These are phyloP conservation scores for Umbelopsis ramanniana DNA, from an alignment of 192 early-diverging fungal genomes.

Conservation along the genomic window DNA sequence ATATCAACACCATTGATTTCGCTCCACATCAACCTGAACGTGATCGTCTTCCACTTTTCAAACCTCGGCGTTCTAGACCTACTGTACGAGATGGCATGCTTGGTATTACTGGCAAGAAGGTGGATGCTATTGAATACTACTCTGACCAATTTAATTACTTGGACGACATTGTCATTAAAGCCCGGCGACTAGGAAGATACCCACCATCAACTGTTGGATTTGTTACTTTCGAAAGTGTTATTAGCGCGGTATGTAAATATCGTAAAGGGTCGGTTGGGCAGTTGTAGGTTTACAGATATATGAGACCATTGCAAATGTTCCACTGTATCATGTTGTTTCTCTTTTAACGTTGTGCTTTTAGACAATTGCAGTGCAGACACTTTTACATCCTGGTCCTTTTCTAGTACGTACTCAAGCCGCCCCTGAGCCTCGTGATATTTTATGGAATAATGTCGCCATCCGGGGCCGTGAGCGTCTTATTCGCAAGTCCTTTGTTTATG, in stretches of 20 bases:
- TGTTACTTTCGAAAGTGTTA: slow-evolving; percentile 78
- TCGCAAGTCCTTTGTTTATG: slow-evolving; percentile 56
- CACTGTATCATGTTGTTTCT: no score
- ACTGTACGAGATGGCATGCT: slow-evolving; percentile 48
- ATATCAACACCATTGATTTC: slow-evolving; percentile 26
- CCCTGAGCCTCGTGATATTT: slow-evolving; percentile 78
- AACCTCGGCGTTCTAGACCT: slow-evolving; percentile 34
- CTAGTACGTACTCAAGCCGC: slow-evolving; percentile 63
- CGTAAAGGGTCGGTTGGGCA: no score
- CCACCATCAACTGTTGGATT: slow-evolving; percentile 67
- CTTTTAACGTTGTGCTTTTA: slow-evolving; percentile 1
- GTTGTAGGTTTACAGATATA: no score
- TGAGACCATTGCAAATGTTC: no score
- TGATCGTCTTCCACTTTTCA: not conserved
- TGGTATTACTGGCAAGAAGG: slow-evolving; percentile 57
- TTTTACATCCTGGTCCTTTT: slow-evolving; percentile 68
- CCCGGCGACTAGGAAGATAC: slow-evolving; percentile 45
- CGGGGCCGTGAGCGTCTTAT: slow-evolving; percentile 56
- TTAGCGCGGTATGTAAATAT: slow-evolving; percentile 59
- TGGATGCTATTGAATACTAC: slow-evolving; percentile 72
- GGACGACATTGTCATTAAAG: slow-evolving; percentile 58
- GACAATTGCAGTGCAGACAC: slow-evolving; percentile 68
- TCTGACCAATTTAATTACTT: slow-evolving; percentile 55
- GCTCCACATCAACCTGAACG: slow-evolving; percentile 13
- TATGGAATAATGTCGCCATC: slow-evolving; percentile 76